Base-by-base conservation (phyloP, 805 yeast genomes). In the Grigorovia yakushimaensis region DNA sequence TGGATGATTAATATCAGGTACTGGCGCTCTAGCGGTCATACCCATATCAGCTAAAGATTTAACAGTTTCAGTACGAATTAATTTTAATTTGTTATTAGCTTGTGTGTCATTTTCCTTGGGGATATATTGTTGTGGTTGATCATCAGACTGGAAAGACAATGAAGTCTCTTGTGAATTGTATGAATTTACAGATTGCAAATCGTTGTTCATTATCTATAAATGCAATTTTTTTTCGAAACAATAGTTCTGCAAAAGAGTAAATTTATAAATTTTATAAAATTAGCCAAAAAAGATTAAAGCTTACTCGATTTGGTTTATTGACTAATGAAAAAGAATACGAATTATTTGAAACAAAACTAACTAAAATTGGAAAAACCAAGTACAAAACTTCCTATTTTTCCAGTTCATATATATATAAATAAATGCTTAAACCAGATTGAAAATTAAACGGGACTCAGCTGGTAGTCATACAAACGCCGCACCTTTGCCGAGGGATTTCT, bases 1-100 rank as follows among this genome's bases (percentile, higher is more conserved):
- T 57, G 86, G 84, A 41, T 79, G 74, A 53, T 75, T 74, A 38
- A 80, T 66, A 53, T 79, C 86, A 0, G 78, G 74, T 23, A 69
- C 59, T 4, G 85, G 80, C 0, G 77, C 69, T 4, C 67, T 70
- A n/a, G 73, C 64, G 5, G 77, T 69, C 15, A 84, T 56, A 48
- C 93, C 93, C 62, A 73, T 67, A 13, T 78, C 80, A 46, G 73
- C 76, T 44, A 87, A 66, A 2, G 94, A 78, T 59, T 79, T 78
- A 11, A 74, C 79, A 1, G 95, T 87, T 67, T 88, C 96, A 1
- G 93, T 82, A 54, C 74, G 71, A 1, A 71, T 69, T 48, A 77
- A 59, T 48, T 65, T 66, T 39, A 77, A 57, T 22, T 48, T 52
- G 10, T 35, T 41, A 5, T 41, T 47, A 38, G 39, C 40, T 5